Evolutionary conservation across 2,329 filamentous ascomycete genomes (phyloP).

Genomic region (Fusarium devonianum): DNA sequence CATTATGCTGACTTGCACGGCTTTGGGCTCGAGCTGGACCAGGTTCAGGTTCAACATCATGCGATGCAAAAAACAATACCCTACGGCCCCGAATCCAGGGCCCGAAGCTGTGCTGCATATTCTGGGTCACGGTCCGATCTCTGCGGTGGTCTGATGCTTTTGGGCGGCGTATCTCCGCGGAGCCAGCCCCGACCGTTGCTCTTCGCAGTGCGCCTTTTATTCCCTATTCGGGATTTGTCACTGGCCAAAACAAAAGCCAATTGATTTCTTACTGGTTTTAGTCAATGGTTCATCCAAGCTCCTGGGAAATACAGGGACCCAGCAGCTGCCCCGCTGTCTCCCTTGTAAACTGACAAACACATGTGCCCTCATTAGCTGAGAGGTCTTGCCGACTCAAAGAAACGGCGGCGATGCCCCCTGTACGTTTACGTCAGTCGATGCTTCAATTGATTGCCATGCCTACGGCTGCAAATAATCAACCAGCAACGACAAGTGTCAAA

Average conservation of each 20-base stretch:
- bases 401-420: not conserved
- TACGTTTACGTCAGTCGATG: conserved; percentile 7
- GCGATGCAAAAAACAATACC: conserved; percentile 21
- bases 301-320: conserved; percentile 12
- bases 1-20: conserved; percentile 22
- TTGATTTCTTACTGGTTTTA: conserved; percentile 4
- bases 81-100: conserved; percentile 6
- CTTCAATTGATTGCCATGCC: not conserved
- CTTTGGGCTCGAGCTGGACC: too few species aligned
- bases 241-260: not conserved
- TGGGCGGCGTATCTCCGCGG: conserved; percentile 40
- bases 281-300: conserved; percentile 12
- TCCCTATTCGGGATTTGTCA: not conserved
- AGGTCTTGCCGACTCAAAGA: not conserved
- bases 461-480: not conserved
- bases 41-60: conserved; percentile 14
- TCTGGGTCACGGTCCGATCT: conserved; percentile 29
- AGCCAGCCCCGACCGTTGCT: not conserved
- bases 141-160: conserved; percentile 35
- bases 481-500: not conserved
- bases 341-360: conserved; percentile 9
- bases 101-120: conserved; percentile 23
- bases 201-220: not conserved
- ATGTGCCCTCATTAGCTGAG: not conserved
- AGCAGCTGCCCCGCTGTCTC: conserved; percentile 10